Evolutionary conservation across 192 early-diverging fungal species (phyloP).

Genomic region (Coemansia sp.): DNA sequence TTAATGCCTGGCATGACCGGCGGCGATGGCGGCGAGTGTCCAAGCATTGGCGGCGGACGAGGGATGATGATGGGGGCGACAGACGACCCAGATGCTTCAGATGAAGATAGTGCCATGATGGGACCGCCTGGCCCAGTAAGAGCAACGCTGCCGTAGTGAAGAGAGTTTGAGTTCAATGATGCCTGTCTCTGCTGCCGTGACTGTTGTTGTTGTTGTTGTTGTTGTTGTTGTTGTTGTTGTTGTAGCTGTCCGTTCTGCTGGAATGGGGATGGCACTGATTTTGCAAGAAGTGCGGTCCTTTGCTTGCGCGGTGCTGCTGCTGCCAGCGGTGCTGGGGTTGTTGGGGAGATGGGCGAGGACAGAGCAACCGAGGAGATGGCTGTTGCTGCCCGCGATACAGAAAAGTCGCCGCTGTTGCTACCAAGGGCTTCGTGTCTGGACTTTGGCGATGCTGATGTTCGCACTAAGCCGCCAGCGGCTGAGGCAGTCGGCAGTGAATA

Average conservation of each 20-base stretch:
- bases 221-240: neutral
- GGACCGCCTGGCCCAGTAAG: neutral
- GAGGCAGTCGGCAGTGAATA: constrained; percentile 7
- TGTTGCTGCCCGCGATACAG: constrained; percentile 9
- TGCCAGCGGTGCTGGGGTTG: neutral
- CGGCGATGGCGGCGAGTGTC: constrained; percentile 2
- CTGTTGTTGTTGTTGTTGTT: too few relatives aligned
- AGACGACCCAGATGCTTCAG: neutral
- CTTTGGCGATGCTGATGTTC: constrained; percentile 5
- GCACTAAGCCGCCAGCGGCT: neutral
- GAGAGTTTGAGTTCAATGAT: neutral
- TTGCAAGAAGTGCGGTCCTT: constrained; percentile 2
- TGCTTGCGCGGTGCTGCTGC: constrained; percentile 4
- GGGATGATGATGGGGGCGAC: constrained; percentile 4
- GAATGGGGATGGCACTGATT: neutral
- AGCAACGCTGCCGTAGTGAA: neutral
- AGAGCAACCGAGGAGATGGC: constrained; percentile 9
- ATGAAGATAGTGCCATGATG: neutral
- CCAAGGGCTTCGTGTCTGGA: constrained; percentile 10
- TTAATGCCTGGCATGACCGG: neutral
- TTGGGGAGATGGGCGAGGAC: constrained; percentile 8
- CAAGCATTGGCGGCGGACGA: neutral
- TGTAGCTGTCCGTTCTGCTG: neutral
- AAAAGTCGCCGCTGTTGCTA: constrained; percentile 23
- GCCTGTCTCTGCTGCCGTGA: neutral